Conservation (phyloP, 225 moss, liverwort and hornwort genomes). For the Bryum argenteum region DNA sequence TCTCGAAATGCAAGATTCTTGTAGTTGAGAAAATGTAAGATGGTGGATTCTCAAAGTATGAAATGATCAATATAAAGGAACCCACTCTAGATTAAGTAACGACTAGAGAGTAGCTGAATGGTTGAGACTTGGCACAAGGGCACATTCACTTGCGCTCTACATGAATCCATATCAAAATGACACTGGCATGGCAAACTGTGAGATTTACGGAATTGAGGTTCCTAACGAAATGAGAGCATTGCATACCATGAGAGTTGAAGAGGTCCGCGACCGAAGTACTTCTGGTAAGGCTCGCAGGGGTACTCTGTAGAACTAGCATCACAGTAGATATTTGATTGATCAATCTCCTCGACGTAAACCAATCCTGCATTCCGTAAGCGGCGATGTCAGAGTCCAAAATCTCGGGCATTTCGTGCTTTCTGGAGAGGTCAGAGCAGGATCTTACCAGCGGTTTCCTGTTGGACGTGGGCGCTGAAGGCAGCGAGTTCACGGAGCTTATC, state of each 20-base stretch:
- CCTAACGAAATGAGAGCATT: no score
- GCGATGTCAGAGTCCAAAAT: not conserved
- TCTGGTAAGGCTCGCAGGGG: conserved; percentile 57
- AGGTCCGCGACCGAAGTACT: conserved; percentile 73
- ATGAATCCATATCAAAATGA: no score
- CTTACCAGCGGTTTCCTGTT: conserved; percentile 80
- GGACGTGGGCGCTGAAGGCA: conserved; percentile 83
- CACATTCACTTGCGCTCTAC: no score
- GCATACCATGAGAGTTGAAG: conserved; percentile 64
- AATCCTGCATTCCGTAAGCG: conserved; percentile 46
- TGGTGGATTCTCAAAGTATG: no score
- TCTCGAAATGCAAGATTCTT: no score
- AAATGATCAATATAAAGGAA: no score
- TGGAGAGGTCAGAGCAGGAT: not conserved
- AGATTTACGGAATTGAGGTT: not conserved
- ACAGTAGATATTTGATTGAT: conserved; percentile 62
- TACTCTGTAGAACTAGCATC: conserved; percentile 40
- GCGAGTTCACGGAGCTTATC: conserved; percentile 66
- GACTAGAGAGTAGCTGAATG: no score
- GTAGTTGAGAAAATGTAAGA: no score
- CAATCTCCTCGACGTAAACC: conserved; percentile 70
- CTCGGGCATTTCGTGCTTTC: not conserved
- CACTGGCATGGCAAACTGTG: no score
- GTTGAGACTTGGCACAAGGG: no score
- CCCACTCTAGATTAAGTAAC: no score